A percentile compares a stretch with the other conserved stretches of the same genome.
Conservation (phyloP, 2,329 filamentous ascomycete species). For the Verruconis gallopava region DNA sequence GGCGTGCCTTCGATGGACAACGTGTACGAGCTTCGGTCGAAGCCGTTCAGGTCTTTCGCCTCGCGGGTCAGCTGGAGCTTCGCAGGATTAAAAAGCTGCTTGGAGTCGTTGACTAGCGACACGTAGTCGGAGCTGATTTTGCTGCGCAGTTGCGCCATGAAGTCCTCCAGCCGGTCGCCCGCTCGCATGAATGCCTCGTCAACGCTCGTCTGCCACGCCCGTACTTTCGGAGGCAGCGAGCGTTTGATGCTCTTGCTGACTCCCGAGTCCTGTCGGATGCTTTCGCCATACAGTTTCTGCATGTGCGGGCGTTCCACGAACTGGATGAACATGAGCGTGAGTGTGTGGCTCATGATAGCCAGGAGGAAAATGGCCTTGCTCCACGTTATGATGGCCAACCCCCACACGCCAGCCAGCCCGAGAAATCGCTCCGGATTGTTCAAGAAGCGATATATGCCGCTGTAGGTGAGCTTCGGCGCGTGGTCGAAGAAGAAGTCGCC, state of each 20-base stretch:
- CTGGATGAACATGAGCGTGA: constrained; percentile 79
- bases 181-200: constrained; percentile 80
- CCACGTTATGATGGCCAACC: constrained; percentile 83
- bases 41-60: constrained; percentile 65
- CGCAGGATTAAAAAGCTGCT: constrained; percentile 75
- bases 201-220: constrained; percentile 72
- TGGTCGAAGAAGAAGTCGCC: constrained; percentile 97
- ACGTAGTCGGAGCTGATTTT: constrained; percentile 78
- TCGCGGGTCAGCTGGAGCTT: constrained; percentile 72
- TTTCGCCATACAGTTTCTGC: constrained; percentile 88
- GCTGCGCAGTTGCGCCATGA: constrained; percentile 72
- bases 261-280: constrained; percentile 74
- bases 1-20: constrained; percentile 58
- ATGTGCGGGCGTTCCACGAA: constrained; percentile 94
- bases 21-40: constrained; percentile 68
- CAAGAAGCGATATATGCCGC: constrained; percentile 92
- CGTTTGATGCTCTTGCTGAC: constrained; percentile 83
- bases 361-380: constrained; percentile 77
- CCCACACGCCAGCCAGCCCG: constrained; percentile 90
- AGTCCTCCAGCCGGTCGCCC: constrained; percentile 78
- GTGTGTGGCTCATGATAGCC: constrained; percentile 70
- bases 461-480: constrained; percentile 79
- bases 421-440: constrained; percentile 96
- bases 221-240: constrained; percentile 70
- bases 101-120: constrained; percentile 77